Percentiles rank a stretch among this genome's conserved stretches.
Evolutionary conservation across 345 rosid genomes (phyloP).

Genomic region (Pugionium dolabratum): DNA sequence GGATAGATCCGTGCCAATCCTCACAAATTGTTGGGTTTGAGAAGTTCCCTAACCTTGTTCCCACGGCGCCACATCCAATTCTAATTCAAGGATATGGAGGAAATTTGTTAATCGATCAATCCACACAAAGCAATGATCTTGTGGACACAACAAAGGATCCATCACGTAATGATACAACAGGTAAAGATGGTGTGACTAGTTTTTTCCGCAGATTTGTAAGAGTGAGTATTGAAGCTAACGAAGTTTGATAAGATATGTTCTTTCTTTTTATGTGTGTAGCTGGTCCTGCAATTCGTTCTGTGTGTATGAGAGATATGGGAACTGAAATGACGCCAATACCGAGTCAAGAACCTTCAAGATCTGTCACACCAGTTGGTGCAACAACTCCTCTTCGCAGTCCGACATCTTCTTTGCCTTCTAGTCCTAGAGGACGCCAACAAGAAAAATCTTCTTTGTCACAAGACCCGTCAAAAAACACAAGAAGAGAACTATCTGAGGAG

Average conservation of each 20-base stretch:
- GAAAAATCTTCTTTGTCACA: constrained; percentile 24
- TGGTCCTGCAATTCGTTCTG: constrained; percentile 75
- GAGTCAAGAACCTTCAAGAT: constrained; percentile 94
- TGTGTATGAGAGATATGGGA: constrained; percentile 97
- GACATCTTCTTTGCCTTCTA: constrained; percentile 66
- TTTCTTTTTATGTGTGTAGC: constrained; percentile 46
- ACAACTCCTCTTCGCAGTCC: constrained; percentile 88
- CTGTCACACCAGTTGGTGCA: constrained; percentile 77
- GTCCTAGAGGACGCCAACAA: constrained; percentile 53
- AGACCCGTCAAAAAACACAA: constrained; percentile 26
- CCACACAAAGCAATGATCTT: constrained; percentile 56
- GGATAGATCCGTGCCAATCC: constrained; percentile 30
- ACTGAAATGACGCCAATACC: constrained; percentile 95
- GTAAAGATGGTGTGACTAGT: constrained; percentile 37
- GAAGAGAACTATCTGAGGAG: constrained; percentile 58
- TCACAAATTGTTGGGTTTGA: constrained; percentile 39
- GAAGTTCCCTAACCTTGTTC: constrained; percentile 50
- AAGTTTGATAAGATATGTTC: too few relatives aligned
- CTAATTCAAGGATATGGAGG: constrained; percentile 56
- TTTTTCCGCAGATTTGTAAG: too few relatives aligned
- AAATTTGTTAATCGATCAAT: not conserved
- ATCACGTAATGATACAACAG: constrained; percentile 46
- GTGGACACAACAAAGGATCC: constrained; percentile 46
- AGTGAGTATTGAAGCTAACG: too few relatives aligned
- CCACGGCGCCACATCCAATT: constrained; percentile 51